These are phyloP conservation scores for Saprolegnia parasitica DNA, from an alignment of 352 stramenopile genomes.

Conservation along the genomic window DNA sequence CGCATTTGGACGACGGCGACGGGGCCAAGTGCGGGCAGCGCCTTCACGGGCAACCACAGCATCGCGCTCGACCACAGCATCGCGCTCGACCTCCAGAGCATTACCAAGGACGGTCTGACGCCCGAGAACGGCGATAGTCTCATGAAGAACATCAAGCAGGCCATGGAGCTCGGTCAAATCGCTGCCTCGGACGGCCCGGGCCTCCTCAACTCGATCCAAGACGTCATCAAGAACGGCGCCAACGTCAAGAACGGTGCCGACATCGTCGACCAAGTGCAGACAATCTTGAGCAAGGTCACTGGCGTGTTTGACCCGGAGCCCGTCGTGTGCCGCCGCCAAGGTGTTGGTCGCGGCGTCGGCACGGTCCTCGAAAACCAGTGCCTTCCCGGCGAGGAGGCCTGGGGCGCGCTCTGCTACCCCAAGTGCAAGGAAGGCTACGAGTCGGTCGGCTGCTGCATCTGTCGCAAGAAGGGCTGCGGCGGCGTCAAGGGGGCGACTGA, in stretches of 20 bases:
- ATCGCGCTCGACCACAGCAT: too few relatives aligned
- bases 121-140: not conserved
- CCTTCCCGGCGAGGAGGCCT: constrained; percentile 8
- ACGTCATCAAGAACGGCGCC: constrained; percentile 8
- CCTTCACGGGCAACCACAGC: not conserved
- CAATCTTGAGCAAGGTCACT: not conserved
- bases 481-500: constrained; percentile 15
- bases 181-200: not conserved
- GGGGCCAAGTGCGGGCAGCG: not conserved
- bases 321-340: constrained; percentile 5
- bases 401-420: constrained; percentile 17
- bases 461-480: constrained; percentile 21
- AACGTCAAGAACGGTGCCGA: not conserved
- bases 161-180: not conserved
- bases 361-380: constrained; percentile 16
- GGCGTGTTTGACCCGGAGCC: constrained; percentile 7
- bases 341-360: not conserved
- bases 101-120: not conserved
- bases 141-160: not conserved
- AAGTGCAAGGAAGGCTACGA: constrained; percentile 25
- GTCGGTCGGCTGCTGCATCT: constrained; percentile 17
- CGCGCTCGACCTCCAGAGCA: not conserved
- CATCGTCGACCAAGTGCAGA: not conserved
- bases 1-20: not conserved
- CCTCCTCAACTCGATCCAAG: not conserved